Evolutionary conservation across 148 eudicot genomes (phyloP).

Genomic region (Beta vulgaris): DNA sequence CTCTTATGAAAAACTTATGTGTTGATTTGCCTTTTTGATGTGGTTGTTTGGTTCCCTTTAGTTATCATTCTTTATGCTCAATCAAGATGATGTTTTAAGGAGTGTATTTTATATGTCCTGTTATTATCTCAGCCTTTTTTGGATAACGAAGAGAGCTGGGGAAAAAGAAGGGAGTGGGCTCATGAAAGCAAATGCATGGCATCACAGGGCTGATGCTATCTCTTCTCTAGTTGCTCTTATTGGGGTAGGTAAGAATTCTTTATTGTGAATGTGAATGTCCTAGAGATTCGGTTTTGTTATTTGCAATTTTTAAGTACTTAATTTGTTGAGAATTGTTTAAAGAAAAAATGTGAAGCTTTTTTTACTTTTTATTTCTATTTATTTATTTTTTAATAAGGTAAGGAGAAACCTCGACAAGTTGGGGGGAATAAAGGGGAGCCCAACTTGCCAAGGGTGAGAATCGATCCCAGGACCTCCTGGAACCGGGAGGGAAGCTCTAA

Average conservation of each 20-base stretch:
- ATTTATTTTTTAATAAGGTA: no score
- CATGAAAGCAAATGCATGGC: constrained; percentile 99
- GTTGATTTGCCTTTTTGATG: not conserved
- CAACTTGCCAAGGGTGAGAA: no score
- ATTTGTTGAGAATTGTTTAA: not conserved
- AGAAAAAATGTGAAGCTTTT: not conserved
- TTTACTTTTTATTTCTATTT: no score
- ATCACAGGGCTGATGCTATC: constrained; percentile 98
- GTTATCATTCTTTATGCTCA: not conserved
- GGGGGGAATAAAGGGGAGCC: no score
- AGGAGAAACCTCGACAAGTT: no score
- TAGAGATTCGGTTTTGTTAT: not conserved
- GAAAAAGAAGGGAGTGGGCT: constrained; percentile 94
- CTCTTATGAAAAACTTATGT: not conserved
- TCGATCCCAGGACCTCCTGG: no score
- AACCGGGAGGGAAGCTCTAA: no score
- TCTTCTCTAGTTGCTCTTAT: constrained; percentile 93
- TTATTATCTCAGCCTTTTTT: constrained; percentile 53
- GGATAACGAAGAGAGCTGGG: constrained; percentile 92
- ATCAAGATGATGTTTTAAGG: not conserved
- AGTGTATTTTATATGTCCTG: not conserved
- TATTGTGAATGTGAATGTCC: constrained; percentile 3
- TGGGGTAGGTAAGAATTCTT: constrained; percentile 81
- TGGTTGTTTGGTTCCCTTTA: no score
- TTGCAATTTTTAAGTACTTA: not conserved